phyloP scores from a whole-genome alignment of 352 stramenopile species.

The Pythium biforme region DNA sequence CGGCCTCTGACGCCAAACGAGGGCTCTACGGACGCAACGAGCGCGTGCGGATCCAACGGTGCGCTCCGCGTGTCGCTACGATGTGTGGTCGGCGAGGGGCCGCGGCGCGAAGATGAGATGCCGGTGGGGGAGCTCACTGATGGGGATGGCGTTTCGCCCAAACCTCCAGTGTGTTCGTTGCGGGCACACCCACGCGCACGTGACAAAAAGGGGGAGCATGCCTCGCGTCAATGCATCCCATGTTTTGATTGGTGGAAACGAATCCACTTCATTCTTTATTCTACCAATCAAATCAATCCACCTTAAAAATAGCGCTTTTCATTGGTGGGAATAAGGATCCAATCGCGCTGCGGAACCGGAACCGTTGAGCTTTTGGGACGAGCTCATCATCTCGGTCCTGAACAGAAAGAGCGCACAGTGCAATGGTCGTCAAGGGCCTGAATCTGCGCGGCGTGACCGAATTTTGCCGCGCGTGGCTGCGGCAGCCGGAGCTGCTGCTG shows the following conservation, averaged over 20 bases:
- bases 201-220: constrained; percentile 24
- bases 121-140: constrained; percentile 11
- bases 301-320: not conserved
- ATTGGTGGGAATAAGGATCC: constrained; percentile 16
- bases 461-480: constrained; percentile 77
- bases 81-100: constrained; percentile 8
- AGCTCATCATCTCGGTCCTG: constrained; percentile 9
- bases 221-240: not conserved
- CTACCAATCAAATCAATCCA: constrained; percentile 16
- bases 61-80: not conserved
- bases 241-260: constrained; percentile 18
- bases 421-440: constrained; percentile 57
- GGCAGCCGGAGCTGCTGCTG: constrained; percentile 69
- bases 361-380: not conserved
- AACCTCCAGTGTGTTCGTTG: constrained; percentile 26
- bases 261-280: not conserved
- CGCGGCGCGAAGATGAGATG: constrained; percentile 20
- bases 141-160: constrained; percentile 31
- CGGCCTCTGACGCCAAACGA: not conserved
- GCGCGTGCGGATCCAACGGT: not conserved
- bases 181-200: constrained; percentile 19
- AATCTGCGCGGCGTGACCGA: constrained; percentile 77
- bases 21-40: not conserved
- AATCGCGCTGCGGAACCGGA: constrained; percentile 8
- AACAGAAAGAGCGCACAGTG: too few species aligned